A percentile compares a stretch with the other conserved stretches of the same genome.
Conservation (phyloP, 2,329 filamentous ascomycete genomes). For the Ophiostoma triangulosporum region DNA sequence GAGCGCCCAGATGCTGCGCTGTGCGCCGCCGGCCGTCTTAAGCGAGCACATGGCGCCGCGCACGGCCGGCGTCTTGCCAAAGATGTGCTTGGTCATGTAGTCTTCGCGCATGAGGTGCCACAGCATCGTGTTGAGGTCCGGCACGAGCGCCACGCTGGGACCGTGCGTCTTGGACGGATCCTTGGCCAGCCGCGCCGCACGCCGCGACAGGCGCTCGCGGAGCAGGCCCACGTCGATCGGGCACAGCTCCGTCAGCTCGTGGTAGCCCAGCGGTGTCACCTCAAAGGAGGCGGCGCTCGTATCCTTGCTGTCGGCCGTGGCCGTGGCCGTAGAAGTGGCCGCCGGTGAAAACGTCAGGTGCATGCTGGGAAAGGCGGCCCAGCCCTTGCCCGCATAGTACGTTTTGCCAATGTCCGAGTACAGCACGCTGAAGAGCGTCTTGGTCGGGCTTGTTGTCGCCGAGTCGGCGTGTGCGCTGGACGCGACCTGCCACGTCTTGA, state of each 20-base stretch:
- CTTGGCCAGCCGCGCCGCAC: constrained; percentile 8
- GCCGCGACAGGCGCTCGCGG: constrained; percentile 32
- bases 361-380: constrained; percentile 58
- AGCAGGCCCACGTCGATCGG: constrained; percentile 50
- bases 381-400: constrained; percentile 68
- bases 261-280: constrained; percentile 36
- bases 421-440: constrained; percentile 57
- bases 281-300: not conserved
- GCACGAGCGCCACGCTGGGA: constrained; percentile 50
- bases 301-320: not conserved
- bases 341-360: constrained; percentile 51
- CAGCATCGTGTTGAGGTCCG: constrained; percentile 51
- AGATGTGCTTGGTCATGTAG: constrained; percentile 54
- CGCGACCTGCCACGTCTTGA: constrained; percentile 25
- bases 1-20: constrained; percentile 55
- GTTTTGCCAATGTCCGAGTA: constrained; percentile 77
- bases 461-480: constrained; percentile 15
- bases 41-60: constrained; percentile 59
- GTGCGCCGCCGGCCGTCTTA: constrained; percentile 21
- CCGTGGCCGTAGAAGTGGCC: too few relatives aligned
- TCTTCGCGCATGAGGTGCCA: constrained; percentile 78
- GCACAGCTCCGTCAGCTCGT: constrained; percentile 49
- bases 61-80: constrained; percentile 40
- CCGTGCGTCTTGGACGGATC: constrained; percentile 14
- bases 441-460: constrained; percentile 10